Conservation (phyloP, 1,284 basidiomycete genomes). For the Xerocomus minutiporus region DNA sequence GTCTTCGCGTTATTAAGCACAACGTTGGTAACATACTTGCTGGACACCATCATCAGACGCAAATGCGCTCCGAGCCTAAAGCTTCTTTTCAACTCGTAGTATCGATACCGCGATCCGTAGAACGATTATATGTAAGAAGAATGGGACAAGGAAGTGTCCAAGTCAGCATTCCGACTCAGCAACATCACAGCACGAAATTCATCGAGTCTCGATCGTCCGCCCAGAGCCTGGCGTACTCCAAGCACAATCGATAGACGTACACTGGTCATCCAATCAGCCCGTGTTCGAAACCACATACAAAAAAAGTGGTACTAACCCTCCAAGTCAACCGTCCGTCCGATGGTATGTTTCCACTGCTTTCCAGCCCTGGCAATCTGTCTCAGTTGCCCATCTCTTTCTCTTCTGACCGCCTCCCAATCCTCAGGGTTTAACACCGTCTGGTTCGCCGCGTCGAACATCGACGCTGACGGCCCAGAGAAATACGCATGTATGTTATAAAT, state of each 20-base stretch:
- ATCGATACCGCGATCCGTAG: neutral
- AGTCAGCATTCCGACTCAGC: neutral
- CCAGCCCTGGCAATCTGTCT: slow-evolving; percentile 82
- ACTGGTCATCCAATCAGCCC: slow-evolving; percentile 37
- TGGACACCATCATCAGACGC: no score
- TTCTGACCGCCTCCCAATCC: slow-evolving; percentile 33
- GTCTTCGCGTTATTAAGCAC: no score
- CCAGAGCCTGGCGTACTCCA: slow-evolving; percentile 64
- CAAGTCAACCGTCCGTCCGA: slow-evolving; percentile 83
- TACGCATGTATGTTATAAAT: slow-evolving; percentile 89
- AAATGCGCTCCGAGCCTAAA: no score
- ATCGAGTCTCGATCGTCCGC: slow-evolving; percentile 78
- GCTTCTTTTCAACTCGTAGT: neutral
- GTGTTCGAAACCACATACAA: slow-evolving; percentile 5
- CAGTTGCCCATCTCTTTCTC: slow-evolving; percentile 71
- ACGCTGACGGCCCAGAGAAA: slow-evolving; percentile 76
- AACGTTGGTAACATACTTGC: no score
- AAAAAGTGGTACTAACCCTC: slow-evolving; percentile 53
- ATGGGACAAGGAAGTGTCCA: neutral
- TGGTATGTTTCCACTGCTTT: slow-evolving; percentile 82
- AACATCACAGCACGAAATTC: slow-evolving; percentile 41
- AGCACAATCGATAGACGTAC: slow-evolving; percentile 73
- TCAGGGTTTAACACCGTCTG: slow-evolving; percentile 19
- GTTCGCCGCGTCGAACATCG: slow-evolving; percentile 57
- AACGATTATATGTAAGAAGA: neutral